A percentile compares a stretch with the other conserved stretches of the same genome.
phyloP scores from a whole-genome alignment of 179 eudicot genomes.

The Vitellaria paradoxa region DNA sequence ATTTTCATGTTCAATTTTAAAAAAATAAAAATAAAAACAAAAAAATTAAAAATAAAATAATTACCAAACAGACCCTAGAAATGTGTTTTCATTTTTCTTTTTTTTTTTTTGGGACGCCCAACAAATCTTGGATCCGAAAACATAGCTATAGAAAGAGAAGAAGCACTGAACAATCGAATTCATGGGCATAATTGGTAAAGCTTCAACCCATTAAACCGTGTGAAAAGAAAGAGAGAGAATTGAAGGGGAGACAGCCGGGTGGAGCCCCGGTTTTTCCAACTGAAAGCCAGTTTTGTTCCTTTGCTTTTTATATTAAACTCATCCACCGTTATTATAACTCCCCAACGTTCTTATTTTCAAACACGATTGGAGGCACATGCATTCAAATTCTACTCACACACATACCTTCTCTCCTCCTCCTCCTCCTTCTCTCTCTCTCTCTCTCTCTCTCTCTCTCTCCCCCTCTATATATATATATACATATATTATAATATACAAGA shows the following conservation, averaged over 20 bases:
- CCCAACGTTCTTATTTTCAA: constrained; percentile 37
- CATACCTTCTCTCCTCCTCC: neutral
- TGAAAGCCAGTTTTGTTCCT: constrained; percentile 8
- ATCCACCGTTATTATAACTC: constrained; percentile 19
- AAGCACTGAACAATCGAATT: neutral
- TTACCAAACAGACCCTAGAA: too few species aligned
- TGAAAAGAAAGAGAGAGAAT: neutral
- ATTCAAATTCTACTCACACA: constrained; percentile 9
- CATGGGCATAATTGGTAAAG: neutral
- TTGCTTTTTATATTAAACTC: constrained; percentile 7
- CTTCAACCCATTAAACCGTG: neutral
- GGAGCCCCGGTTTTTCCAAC: neutral
- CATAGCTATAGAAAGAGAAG: too few species aligned
- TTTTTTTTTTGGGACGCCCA: too few species aligned
- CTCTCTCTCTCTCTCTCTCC: constrained; percentile 12
- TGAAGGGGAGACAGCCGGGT: neutral
- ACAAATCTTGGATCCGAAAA: too few species aligned
- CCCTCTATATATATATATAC: neutral
- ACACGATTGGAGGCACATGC: constrained; percentile 20
- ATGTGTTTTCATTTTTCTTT: too few species aligned
- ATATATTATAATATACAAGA: too few species aligned
- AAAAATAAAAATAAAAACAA: too few species aligned
- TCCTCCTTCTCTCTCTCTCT: too few species aligned
- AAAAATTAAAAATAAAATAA: too few species aligned
- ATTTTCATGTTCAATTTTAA: too few species aligned